Evolutionary conservation across 352 stramenopile genomes (phyloP).

Genomic region (Pythium grandisporangium): DNA sequence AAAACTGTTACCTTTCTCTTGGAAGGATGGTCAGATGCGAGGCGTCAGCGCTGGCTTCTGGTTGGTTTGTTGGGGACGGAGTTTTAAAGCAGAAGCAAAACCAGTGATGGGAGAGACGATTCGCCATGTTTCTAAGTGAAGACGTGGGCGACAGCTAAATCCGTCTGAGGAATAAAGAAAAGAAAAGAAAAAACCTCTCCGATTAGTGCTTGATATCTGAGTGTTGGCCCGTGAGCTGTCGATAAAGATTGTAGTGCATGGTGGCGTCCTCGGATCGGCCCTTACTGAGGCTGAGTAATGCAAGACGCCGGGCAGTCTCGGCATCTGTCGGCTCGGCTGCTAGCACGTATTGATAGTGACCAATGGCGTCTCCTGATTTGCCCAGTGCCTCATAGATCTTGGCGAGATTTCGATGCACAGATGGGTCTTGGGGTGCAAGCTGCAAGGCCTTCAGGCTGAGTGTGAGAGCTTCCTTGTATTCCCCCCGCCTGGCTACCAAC

Average conservation of each 20-base stretch:
- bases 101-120: not conserved
- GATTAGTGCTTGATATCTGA: constrained; percentile 58
- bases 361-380: constrained; percentile 25
- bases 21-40: no score
- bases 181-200: constrained; percentile 2
- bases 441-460: constrained; percentile 26
- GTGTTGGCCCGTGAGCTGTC: constrained; percentile 30
- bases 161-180: constrained; percentile 2
- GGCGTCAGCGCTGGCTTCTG: no score
- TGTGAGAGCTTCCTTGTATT: constrained; percentile 32
- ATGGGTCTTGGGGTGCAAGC: constrained; percentile 27
- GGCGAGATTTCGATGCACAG: constrained; percentile 45
- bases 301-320: constrained; percentile 23
- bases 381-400: constrained; percentile 49
- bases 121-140: not conserved
- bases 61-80: no score
- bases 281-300: constrained; percentile 33
- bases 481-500: constrained; percentile 26
- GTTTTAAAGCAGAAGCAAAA: no score
- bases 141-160: not conserved
- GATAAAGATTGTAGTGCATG: constrained; percentile 36
- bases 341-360: constrained; percentile 32
- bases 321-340: constrained; percentile 26
- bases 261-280: constrained; percentile 14
- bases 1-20: no score